Evolutionary conservation across 2,329 filamentous ascomycete genomes (phyloP).

Genomic region (Septoria linicola): DNA sequence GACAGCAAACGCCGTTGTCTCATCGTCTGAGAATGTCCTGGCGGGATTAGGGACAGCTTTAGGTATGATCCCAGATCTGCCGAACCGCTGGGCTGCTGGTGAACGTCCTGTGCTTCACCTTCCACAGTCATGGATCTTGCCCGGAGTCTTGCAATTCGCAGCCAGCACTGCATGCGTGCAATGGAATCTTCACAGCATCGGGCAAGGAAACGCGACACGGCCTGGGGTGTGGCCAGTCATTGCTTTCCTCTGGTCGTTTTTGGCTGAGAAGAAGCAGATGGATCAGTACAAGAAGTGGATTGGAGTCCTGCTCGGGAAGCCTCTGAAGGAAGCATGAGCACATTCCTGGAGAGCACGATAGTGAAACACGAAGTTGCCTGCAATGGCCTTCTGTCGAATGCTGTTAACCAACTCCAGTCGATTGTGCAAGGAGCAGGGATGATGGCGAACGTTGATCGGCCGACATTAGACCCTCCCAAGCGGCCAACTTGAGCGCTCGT

Average conservation of each 20-base stretch:
- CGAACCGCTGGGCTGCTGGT: conserved; percentile 17
- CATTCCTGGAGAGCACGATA: too few species aligned
- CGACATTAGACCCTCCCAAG: neutral
- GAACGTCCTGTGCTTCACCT: conserved; percentile 10
- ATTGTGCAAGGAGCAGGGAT: conserved; percentile 10
- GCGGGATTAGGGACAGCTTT: conserved; percentile 19
- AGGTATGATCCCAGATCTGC: conserved; percentile 18
- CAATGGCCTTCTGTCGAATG: neutral
- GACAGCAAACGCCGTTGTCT: conserved; percentile 16
- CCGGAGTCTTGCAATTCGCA: neutral
- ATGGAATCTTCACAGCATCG: conserved; percentile 15
- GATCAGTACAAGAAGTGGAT: conserved; percentile 7
- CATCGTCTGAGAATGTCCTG: conserved; percentile 9
- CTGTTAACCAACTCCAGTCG: neutral
- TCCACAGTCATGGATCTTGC: conserved; percentile 9
- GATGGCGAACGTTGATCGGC: neutral
- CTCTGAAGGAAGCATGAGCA: neutral
- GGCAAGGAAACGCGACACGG: conserved; percentile 5
- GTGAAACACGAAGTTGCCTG: too few species aligned
- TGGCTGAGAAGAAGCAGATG: conserved; percentile 5
- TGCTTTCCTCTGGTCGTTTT: neutral
- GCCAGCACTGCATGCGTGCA: conserved; percentile 14
- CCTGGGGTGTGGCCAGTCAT: conserved; percentile 14
- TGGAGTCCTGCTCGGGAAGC: neutral
- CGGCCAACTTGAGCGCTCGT: neutral